These are phyloP conservation scores for Neofusicoccum kwambonambiense DNA, from an alignment of 2,329 filamentous ascomycete species.

Conservation along the genomic window DNA sequence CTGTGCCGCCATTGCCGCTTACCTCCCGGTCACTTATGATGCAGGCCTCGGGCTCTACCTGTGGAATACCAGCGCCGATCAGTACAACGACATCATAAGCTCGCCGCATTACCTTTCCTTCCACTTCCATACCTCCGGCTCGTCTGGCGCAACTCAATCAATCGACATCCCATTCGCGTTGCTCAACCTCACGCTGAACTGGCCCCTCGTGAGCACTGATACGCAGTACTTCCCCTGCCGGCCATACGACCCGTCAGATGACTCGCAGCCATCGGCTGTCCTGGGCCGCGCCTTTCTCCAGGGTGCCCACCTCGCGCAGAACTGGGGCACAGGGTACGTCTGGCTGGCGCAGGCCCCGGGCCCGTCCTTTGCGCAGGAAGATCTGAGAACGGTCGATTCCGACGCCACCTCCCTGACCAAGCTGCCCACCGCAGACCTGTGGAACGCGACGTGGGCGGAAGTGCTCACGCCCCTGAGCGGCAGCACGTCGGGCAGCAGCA, in stretches of 20 bases:
- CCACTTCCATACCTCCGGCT: slow-evolving; percentile 32
- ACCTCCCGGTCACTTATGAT: slow-evolving; percentile 29
- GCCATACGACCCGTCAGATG: slow-evolving; percentile 21
- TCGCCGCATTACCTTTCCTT: slow-evolving; percentile 45
- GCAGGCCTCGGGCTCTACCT: slow-evolving; percentile 24
- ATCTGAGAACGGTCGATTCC: not conserved
- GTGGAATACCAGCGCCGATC: slow-evolving; percentile 29
- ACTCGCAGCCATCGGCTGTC: not conserved
- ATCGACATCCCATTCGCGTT: slow-evolving; percentile 45
- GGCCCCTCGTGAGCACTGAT: slow-evolving; percentile 32
- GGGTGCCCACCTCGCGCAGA: slow-evolving; percentile 43
- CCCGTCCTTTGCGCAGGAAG: not conserved
- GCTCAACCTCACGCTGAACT: slow-evolving; percentile 39
- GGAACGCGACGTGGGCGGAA: not conserved
- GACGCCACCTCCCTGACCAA: not conserved
- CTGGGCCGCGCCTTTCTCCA: slow-evolving; percentile 51
- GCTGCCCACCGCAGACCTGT: not conserved
- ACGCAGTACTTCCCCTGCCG: slow-evolving; percentile 47
- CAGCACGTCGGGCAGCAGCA: not conserved
- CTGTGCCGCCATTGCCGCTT: slow-evolving; percentile 28
- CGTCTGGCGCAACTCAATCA: slow-evolving; percentile 29
- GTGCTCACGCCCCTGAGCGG: not conserved
- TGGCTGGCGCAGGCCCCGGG: slow-evolving; percentile 8
- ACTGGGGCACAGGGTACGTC: not conserved
- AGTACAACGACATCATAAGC: slow-evolving; percentile 40